Base-by-base conservation (phyloP, 1,284 basidiomycete genomes). In the Fomitopsis schrenkii region DNA sequence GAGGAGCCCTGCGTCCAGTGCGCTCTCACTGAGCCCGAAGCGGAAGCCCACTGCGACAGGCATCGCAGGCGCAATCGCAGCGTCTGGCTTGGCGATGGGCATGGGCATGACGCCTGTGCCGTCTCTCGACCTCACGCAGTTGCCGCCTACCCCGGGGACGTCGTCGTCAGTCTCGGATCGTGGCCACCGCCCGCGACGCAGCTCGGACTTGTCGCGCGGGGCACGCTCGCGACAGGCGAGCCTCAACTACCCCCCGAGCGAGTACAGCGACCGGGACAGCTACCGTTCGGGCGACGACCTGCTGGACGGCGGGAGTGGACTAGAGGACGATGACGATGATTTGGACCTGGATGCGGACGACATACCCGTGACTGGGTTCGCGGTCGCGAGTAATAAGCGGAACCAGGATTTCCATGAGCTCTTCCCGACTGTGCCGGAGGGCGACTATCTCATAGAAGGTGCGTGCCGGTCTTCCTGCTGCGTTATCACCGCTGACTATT, bases 371-470 rank as follows among this genome's bases (percentile, higher is more conserved):
- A 93, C 91, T 2, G 96, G 97, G 2, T 99, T 98, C 74, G 97
- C 97, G 0, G 96, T 99, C 12, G 97, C 97, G 7, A 97, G 94
- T 74, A 94, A 90, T 68, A 95, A 95, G 74, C 81, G 97, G 59
- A 98, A 99, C 71, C 86, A 90, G 8, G 97, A 99, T 70, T 99
- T 99, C 74, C 97, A 99, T 72, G 89, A 93, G 60, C 76, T 98
- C 68, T 99, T 99, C 75, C 84, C 87, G 5, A 86, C 78, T 28
- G 88, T 98, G 17, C 94, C 96, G 3, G 94, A 97, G 71, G 96
- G 95, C 10, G 97, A 99, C 76, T 98, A 98, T 78, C 83, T 99
- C 57, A 99, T 99, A 70, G 97, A 99, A 77, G 95, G 95, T 94
- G 71, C 67, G 82, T 72, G 55, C 66, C 55, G n/a, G 44, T 44